Evolutionary conservation across 169 alveolate species (phyloP), one percentile per base, ranked within the genome.

Genomic region (Eimeria acervulina): DNA sequence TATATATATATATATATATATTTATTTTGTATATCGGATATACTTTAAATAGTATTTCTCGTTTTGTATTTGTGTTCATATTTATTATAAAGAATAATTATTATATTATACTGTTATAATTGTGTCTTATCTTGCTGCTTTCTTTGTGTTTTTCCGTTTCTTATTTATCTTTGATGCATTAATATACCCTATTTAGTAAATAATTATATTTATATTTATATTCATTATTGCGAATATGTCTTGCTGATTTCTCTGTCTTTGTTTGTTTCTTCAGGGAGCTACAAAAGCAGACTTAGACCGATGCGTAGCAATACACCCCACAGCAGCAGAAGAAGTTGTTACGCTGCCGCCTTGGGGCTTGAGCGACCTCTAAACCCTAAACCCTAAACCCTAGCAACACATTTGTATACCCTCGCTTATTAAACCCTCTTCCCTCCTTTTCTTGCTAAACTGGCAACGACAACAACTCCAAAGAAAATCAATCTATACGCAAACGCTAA

Each of bases 321-420:
- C 99, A 40, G 98, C 98, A 38, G 98, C 98, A n/a, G 99, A 98
- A 89, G 99, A 98, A 91, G 91, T 98, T 93, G 97, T 98, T 15
- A 98, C 99, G 2, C 59, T 97, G 52, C 97, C 97, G 2, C 98
- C 98, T 26, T 97, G 98, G 98, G 97, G 97, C 55, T 28, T 68
- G 8, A 7, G 31, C 42, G 38, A 44, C 28, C 33, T 8, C 87
- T 17, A 76, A 76, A 76, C 87, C 55, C 55, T 76, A 76, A 76
- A 40, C 61, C 87, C 87, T 40, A 76, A 40, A 76, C 55, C 87
- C 87, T 76, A 76, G 55, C 5, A 5, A 5, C 55, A 7, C 12
- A 47, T 12, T 47, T 47, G 55, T 13, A 72, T 21, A 47, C 12
- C 5, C 21, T 7, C 15, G 21, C 4, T n/a, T 7, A 66, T 6